Percentiles rank a stretch among this genome's conserved stretches.
These are phyloP conservation scores for Eutypa lata DNA, from an alignment of 2,329 filamentous ascomycete genomes.

Conservation along the genomic window DNA sequence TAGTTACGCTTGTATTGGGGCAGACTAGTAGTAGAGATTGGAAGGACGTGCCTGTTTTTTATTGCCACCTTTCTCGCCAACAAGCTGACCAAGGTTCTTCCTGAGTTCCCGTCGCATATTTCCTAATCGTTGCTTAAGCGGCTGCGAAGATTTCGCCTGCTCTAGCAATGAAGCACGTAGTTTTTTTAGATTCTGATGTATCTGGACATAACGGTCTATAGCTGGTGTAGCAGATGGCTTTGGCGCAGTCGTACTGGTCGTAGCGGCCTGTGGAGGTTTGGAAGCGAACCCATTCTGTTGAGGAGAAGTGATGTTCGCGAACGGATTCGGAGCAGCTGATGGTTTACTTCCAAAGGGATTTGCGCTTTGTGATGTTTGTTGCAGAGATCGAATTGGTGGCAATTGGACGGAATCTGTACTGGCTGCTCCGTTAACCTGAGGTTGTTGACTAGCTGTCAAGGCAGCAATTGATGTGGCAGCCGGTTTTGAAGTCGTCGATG, in stretches of 20 bases:
- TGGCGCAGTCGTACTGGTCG: conserved; percentile 4
- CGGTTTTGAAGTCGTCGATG: conserved; percentile 5
- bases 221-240: conserved; percentile 8
- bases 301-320: conserved; percentile 4
- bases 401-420: conserved; percentile 9
- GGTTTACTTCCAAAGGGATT: conserved; percentile 9
- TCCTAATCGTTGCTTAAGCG: conserved; percentile 64
- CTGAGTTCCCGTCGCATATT: conserved; percentile 70
- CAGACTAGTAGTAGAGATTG: neutral
- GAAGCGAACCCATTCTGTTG: conserved; percentile 16
- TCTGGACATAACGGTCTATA: conserved; percentile 46
- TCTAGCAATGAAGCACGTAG: conserved; percentile 44
- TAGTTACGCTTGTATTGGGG: conserved; percentile 6
- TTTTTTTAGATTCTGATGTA: conserved; percentile 68
- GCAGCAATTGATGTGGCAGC: neutral
- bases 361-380: conserved; percentile 2
- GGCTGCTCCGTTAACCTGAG: conserved; percentile 14
- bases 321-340: conserved; percentile 3
- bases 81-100: conserved; percentile 71
- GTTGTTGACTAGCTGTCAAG: neutral
- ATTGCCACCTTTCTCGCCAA: conserved; percentile 62
- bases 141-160: conserved; percentile 52
- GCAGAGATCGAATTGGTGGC: neutral
- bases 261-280: neutral
- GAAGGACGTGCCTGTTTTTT: conserved; percentile 46